Percentiles rank a stretch among this genome's conserved stretches.
Conservation (phyloP, 441 rosid species). For the Croton laevigatus region DNA sequence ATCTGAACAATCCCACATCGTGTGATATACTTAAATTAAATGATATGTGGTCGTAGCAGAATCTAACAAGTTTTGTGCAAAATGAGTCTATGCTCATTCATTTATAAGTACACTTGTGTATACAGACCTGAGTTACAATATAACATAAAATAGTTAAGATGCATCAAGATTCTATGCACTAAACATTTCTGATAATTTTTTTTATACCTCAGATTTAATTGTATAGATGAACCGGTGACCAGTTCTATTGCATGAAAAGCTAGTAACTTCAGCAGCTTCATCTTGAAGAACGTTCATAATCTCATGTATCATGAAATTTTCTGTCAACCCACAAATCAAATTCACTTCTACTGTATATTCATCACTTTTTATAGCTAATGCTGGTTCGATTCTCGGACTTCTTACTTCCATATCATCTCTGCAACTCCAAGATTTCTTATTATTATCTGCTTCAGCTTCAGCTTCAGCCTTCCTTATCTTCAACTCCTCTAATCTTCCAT, state of each 20-base stretch:
- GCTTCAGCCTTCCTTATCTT: conserved; percentile 18
- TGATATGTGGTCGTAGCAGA: too few relatives aligned
- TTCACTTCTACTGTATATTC: conserved; percentile 30
- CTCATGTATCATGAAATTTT: conserved; percentile 28
- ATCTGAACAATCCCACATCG: too few relatives aligned
- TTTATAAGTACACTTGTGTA: too few relatives aligned
- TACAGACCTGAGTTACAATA: too few relatives aligned
- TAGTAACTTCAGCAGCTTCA: conserved; percentile 43
- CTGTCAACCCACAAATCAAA: conserved; percentile 12
- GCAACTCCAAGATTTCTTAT: not conserved
- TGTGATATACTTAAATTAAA: too few relatives aligned
- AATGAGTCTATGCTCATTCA: too few relatives aligned
- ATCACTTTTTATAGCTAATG: conserved; percentile 15
- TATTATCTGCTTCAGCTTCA: not conserved
- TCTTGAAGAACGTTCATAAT: conserved; percentile 32
- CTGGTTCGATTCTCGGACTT: conserved; percentile 4
- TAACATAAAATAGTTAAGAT: too few relatives aligned
- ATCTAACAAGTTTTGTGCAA: too few relatives aligned
- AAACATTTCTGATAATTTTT: too few relatives aligned
- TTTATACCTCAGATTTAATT: not conserved
- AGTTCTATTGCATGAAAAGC: conserved; percentile 15
- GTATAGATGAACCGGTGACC: not conserved
- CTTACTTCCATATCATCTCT: too few relatives aligned
- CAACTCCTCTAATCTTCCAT: conserved; percentile 23
- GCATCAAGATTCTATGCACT: too few relatives aligned